Conservation (phyloP, 371 early-diverging fungal species). For the Basidiobolus meristosporus region DNA sequence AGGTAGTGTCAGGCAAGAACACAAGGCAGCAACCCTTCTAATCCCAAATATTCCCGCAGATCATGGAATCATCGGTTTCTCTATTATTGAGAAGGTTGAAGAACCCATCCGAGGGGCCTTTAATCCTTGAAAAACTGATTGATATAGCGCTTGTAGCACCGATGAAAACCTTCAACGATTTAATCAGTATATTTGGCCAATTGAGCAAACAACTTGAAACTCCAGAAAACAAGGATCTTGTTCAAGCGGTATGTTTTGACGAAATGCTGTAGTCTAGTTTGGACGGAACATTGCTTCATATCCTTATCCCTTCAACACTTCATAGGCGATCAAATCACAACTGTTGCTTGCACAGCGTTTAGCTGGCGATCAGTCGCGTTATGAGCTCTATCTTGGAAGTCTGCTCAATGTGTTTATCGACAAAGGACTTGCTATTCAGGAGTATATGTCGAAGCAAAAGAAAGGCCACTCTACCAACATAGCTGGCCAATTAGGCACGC, state of each 20-base stretch:
- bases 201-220: slow-evolving; percentile 22
- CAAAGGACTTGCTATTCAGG: slow-evolving; percentile 42
- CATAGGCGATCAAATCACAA: slow-evolving; percentile 16
- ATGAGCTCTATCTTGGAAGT: slow-evolving; percentile 26
- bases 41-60: background rate
- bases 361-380: slow-evolving; percentile 23
- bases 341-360: slow-evolving; percentile 25
- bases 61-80: background rate
- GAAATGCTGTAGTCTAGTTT: background rate
- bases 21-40: background rate
- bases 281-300: too few species aligned
- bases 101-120: background rate
- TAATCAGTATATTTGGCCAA: slow-evolving; percentile 21
- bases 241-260: slow-evolving; percentile 15
- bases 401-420: slow-evolving; percentile 44
- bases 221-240: slow-evolving; percentile 22
- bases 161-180: slow-evolving; percentile 21
- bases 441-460: slow-evolving; percentile 19
- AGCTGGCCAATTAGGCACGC: slow-evolving; percentile 35
- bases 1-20: slow-evolving; percentile 11
- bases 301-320: background rate
- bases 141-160: slow-evolving; percentile 38
- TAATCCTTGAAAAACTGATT: slow-evolving; percentile 25
- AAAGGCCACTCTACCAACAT: slow-evolving; percentile 22
- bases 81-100: background rate